Evolutionary conservation across 1,284 basidiomycete genomes (phyloP).

Genomic region (Pseudozyma flocculosa): DNA sequence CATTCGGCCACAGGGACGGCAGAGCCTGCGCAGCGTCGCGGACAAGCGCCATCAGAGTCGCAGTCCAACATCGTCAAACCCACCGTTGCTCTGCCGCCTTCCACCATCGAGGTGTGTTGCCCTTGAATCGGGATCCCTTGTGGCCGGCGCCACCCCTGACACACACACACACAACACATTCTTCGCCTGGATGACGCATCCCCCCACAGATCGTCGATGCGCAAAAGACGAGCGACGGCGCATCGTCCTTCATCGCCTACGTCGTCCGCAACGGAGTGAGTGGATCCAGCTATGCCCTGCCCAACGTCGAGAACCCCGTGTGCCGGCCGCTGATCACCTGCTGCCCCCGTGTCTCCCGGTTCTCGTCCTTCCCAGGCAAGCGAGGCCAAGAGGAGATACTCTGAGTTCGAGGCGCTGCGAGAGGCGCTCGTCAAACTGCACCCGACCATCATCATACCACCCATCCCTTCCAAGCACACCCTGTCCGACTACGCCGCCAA

Average conservation of each 20-base stretch:
- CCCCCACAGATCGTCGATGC: constrained; percentile 68
- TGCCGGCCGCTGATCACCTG: too few relatives aligned
- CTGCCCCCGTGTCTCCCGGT: too few relatives aligned
- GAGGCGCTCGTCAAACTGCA: constrained; percentile 81
- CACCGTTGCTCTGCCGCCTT: constrained; percentile 24
- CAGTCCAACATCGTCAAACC: background rate
- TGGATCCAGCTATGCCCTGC: too few relatives aligned
- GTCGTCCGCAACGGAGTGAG: constrained; percentile 86
- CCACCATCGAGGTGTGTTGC: constrained; percentile 19
- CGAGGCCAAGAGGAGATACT: constrained; percentile 88
- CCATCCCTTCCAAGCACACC: constrained; percentile 95
- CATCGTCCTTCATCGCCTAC: constrained; percentile 89
- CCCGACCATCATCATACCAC: constrained; percentile 94
- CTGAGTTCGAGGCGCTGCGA: constrained; percentile 92
- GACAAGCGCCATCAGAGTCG: background rate
- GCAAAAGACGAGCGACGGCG: constrained; percentile 81
- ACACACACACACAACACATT: too few relatives aligned
- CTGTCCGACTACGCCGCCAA: constrained; percentile 96
- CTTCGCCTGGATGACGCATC: too few relatives aligned
- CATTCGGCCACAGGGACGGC: too few relatives aligned
- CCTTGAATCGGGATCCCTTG: too few relatives aligned
- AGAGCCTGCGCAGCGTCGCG: too few relatives aligned
- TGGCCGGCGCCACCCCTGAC: too few relatives aligned
- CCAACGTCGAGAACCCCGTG: too few relatives aligned
- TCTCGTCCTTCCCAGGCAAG: too few relatives aligned